phyloP scores from a whole-genome alignment of 805 yeast species.

The Lachancea thermotolerans region DNA sequence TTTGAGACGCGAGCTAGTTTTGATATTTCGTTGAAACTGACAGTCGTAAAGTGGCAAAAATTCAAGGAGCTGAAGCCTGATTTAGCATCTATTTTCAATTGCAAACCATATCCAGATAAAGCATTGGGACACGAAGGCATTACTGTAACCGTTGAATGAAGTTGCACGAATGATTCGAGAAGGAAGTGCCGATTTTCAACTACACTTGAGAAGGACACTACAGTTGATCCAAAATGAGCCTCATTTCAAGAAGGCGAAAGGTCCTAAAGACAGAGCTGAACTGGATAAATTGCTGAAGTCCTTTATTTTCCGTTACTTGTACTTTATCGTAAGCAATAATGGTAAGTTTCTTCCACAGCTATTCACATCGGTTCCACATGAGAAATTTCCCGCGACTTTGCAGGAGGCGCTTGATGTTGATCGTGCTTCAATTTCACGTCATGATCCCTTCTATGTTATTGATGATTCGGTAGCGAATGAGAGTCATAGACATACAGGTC shows the following conservation, averaged over 20 bases:
- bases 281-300: constrained; percentile 23
- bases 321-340: constrained; percentile 32
- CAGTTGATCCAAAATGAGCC: constrained; percentile 18
- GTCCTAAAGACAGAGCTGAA: constrained; percentile 25
- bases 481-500: constrained; percentile 42
- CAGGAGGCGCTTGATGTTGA: constrained; percentile 18
- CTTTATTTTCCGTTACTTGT: constrained; percentile 25
- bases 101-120: too few species aligned
- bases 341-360: constrained; percentile 33
- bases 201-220: constrained; percentile 13
- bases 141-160: neutral
- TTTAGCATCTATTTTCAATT: too few species aligned
- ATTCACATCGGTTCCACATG: constrained; percentile 21
- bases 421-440: constrained; percentile 6
- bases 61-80: too few species aligned
- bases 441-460: constrained; percentile 15
- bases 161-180: constrained; percentile 3
- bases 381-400: constrained; percentile 16
- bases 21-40: too few species aligned
- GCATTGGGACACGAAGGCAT: neutral
- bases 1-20: too few species aligned
- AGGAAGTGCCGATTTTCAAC: constrained; percentile 6
- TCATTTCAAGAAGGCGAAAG: constrained; percentile 17
- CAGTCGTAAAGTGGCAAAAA: too few species aligned
- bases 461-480: constrained; percentile 11